Evolutionary conservation across 345 rosid species (phyloP).

Genomic region (Carallia brachiata): DNA sequence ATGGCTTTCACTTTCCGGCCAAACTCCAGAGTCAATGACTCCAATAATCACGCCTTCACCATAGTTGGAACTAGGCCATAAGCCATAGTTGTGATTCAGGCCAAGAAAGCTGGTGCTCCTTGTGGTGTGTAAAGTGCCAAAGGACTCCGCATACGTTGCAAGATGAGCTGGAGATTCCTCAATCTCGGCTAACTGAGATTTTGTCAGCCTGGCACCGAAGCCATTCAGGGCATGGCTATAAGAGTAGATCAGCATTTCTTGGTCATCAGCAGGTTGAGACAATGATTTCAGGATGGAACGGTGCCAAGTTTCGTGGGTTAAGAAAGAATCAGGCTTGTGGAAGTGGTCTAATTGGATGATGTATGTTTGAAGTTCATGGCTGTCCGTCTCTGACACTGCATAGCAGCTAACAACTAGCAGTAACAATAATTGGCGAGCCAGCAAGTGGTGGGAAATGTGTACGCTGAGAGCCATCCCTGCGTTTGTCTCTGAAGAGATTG

Average conservation of each 20-base stretch:
- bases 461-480: not conserved
- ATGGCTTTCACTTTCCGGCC: constrained; percentile 26
- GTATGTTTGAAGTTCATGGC: constrained; percentile 27
- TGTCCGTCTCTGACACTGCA: constrained; percentile 2
- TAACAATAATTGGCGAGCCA: not conserved
- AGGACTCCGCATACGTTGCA: constrained; percentile 34
- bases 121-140: constrained; percentile 44
- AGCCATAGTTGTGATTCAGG: constrained; percentile 9
- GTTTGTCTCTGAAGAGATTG: not conserved
- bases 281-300: constrained; percentile 16
- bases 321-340: constrained; percentile 37
- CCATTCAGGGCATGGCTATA: constrained; percentile 45
- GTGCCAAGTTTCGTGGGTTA: constrained; percentile 37
- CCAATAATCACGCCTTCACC: constrained; percentile 26
- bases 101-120: constrained; percentile 43
- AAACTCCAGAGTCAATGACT: constrained; percentile 22
- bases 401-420: constrained; percentile 2
- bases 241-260: constrained; percentile 32
- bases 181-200: constrained; percentile 34
- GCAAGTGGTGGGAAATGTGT: not conserved
- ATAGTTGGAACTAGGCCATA: constrained; percentile 11
- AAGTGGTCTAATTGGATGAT: constrained; percentile 41
- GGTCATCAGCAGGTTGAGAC: constrained; percentile 12
- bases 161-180: constrained; percentile 44
- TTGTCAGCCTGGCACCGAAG: constrained; percentile 48